Base-by-base conservation (phyloP, 116 monocot species). In the Posidonia oceanica region DNA sequence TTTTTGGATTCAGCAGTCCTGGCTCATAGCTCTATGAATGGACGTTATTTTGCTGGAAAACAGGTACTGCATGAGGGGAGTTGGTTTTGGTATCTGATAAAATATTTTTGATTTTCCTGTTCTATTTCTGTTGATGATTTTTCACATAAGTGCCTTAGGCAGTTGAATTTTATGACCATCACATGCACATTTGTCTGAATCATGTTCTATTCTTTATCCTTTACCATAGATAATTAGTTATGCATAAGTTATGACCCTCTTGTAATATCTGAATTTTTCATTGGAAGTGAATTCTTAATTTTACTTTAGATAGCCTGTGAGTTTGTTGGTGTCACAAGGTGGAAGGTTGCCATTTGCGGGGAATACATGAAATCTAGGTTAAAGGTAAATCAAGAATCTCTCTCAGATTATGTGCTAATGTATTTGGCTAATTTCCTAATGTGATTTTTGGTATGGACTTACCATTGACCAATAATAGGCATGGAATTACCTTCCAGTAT, bases 341-440 rank as follows among this genome's bases (percentile, higher is more conserved):
- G 96, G 96, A 96, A 89, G 76, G 77, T 87, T 80, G 96, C 91
- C 52, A 96, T 96, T 37, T 96, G 96, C 65, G 96, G 96, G 12
- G 91, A 96, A 74, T 96, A 80, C 78, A 96, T 96, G 88, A 96
- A 89, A 72, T 81, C 91, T 71, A 87, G 89, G 81, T 75, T 91
- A 40, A 96, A 83, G 87, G 96, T 89, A 72, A 76, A 21, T 3
- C 21, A 3, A 36, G 22, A 6, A 14, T 23, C 54, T 39, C 55
- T 36, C n/a, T 36, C 55, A 55, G 14, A 69, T 48, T 54, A 69
- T 20, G 12, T 38, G 3, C 42, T n/a, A 66, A 66, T 66, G 5
- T 15, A n/a, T 44, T 41, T 7, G 15, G 21, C 1, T 42, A 15
- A 66, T n/a, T 18, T 41, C 20, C 42, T 41, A 41, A 12, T 8